Percentiles rank a stretch among this genome's conserved stretches.
phyloP scores from a whole-genome alignment of 2,329 filamentous ascomycete species.

The Thermomyces lanuginosus region DNA sequence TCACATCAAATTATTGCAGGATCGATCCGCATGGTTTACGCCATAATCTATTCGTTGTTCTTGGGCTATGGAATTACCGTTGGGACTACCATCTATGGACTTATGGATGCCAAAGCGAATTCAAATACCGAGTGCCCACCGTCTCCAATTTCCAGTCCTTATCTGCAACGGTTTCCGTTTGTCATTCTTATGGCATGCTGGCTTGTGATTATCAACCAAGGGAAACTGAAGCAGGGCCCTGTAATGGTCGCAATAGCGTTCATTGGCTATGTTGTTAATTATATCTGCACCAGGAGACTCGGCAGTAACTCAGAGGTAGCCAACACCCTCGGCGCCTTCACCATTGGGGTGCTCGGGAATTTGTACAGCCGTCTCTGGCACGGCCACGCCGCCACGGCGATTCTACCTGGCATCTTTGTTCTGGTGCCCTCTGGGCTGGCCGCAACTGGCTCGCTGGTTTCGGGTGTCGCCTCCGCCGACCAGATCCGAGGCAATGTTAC shows the following conservation, averaged over 20 bases:
- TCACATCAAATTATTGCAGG: constrained; percentile 51
- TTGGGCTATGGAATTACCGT: constrained; percentile 55
- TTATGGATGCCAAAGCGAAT: constrained; percentile 38
- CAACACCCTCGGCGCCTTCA: constrained; percentile 59
- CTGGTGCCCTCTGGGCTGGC: constrained; percentile 44
- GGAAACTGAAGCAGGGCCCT: constrained; percentile 59
- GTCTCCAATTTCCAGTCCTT: constrained; percentile 31
- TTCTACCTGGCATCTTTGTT: constrained; percentile 71
- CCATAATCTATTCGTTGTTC: constrained; percentile 54
- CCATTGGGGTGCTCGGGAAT: constrained; percentile 61
- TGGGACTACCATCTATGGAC: constrained; percentile 44
- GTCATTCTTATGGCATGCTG: constrained; percentile 57
- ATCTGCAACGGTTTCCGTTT: constrained; percentile 46
- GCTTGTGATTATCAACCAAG: constrained; percentile 63
- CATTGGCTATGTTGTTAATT: constrained; percentile 58
- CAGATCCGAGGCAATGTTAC: constrained; percentile 28
- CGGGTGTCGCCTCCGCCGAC: constrained; percentile 38
- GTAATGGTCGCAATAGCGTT: constrained; percentile 59
- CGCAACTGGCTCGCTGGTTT: constrained; percentile 38
- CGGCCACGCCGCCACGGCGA: constrained; percentile 63
- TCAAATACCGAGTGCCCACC: constrained; percentile 30
- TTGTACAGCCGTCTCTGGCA: constrained; percentile 55
- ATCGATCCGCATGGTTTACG: constrained; percentile 52
- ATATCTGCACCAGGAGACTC: constrained; percentile 52
- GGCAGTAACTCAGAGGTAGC: constrained; percentile 55